Percentiles rank a stretch among this genome's conserved stretches.
phyloP scores from a whole-genome alignment of 129 eudicot species.

The Sambucus nigra region DNA sequence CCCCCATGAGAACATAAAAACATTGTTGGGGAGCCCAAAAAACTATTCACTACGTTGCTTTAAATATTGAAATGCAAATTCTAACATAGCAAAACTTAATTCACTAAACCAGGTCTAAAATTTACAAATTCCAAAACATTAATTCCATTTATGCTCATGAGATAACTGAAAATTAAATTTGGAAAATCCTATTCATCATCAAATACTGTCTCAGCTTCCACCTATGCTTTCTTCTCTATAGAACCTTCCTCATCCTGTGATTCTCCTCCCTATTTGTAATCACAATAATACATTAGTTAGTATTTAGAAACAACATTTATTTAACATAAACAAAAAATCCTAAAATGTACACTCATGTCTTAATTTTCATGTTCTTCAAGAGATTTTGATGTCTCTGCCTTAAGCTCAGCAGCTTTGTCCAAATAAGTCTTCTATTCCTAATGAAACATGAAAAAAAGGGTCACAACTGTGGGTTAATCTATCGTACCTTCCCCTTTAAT shows the following conservation, averaged over 20 bases:
- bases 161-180: not conserved
- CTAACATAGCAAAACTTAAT: too few relatives aligned
- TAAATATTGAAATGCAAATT: not conserved
- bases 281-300: not conserved
- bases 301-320: not conserved
- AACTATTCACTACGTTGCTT: too few relatives aligned
- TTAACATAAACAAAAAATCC: too few relatives aligned
- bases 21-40: too few relatives aligned
- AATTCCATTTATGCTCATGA: too few relatives aligned
- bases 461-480: too few relatives aligned
- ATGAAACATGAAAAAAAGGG: not conserved
- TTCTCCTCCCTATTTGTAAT: slow-evolving; percentile 20
- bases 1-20: too few relatives aligned
- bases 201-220: slow-evolving; percentile 19
- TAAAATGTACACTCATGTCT: slow-evolving; percentile 35
- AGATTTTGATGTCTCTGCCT: slow-evolving; percentile 53
- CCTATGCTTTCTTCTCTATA: slow-evolving; percentile 19
- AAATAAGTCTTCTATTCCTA: slow-evolving; percentile 63
- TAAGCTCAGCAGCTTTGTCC: slow-evolving; percentile 73
- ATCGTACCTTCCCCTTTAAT: too few relatives aligned
- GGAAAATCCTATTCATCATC: slow-evolving; percentile 24
- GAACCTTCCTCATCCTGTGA: slow-evolving; percentile 23
- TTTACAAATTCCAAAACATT: not conserved
- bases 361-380: slow-evolving; percentile 31
- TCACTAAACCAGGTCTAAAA: too few relatives aligned